Base-by-base conservation (phyloP, 768 basidiomycete species). In the Rhizopogon vulgaris region DNA sequence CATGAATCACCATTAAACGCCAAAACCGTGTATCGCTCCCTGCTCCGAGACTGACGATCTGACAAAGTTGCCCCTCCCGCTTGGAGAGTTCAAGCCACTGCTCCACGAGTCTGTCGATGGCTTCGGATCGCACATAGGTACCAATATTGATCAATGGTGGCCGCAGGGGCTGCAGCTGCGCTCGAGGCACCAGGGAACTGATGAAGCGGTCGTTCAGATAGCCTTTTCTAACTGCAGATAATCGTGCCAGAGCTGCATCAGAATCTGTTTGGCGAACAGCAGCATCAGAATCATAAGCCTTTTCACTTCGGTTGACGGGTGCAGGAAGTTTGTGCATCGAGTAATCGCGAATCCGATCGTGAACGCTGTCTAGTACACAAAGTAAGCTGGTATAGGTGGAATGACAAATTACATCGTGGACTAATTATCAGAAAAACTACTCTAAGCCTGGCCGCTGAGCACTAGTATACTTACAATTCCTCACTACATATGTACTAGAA, bases 21-120 rank as follows among this genome's bases (percentile, higher is more conserved):
- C 95, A 99, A 65, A 90, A 98, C 49, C 96, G 74, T 2, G 93
- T 93, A 70, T 99, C 96, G 60, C 91, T 97, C 22, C 96, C 96
- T 2, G 94, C 88, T 0, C 96, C 96, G 28, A 97, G 68, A 67
- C 90, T 95, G n/a, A 98, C 79, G 49, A 98, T 85, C 74, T 98
- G 96, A 57, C 82, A 84, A 52, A 64, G 64, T 54, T 68, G 75
- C n/a, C 69, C 75, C 8, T 71, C 71, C 18, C 60, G 62, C 38
- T 66, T 63, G 1, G 77, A 74, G 15, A 75, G 59, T 15, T 71
- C 66, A 18, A 92, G 58, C 78, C 88, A 94, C 41, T 74, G 68
- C 27, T 81, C 69, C 0, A 94, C 82, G 11, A 95, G 79, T 37
- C 70, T 68, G 60, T 96, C 96, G 36, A 98, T 81, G 6, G 83